phyloP scores from a whole-genome alignment of 2,329 filamentous ascomycete genomes.

The Dryadomyces quercivorus region DNA sequence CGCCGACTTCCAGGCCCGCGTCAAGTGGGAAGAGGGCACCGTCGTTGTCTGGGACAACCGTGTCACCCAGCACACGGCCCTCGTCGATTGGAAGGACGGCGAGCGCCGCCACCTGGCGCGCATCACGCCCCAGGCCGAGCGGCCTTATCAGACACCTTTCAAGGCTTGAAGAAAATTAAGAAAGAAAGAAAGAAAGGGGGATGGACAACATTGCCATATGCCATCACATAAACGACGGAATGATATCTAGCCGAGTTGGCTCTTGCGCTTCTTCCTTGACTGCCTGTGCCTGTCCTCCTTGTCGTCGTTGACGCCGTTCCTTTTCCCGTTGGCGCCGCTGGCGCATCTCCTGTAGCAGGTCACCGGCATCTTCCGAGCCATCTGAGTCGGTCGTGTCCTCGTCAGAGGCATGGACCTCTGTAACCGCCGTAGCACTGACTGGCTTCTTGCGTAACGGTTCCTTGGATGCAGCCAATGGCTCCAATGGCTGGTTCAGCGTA shows the following conservation, averaged over 20 bases:
- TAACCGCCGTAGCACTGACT: background rate
- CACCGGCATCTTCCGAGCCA: background rate
- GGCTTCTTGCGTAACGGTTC: background rate
- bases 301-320: background rate
- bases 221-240: conserved; percentile 5
- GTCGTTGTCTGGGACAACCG: conserved; percentile 84
- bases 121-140: conserved; percentile 73
- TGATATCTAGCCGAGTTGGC: background rate
- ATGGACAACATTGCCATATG: background rate
- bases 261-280: background rate
- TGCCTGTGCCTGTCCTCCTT: background rate
- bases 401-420: too few relatives aligned
- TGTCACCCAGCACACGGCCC: conserved; percentile 64
- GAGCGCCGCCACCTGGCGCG: conserved; percentile 68
- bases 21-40: conserved; percentile 69
- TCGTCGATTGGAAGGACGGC: conserved; percentile 72
- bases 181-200: too few relatives aligned
- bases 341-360: conserved; percentile 7
- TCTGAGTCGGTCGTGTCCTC: background rate
- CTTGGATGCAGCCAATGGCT: background rate
- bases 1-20: conserved; percentile 59
- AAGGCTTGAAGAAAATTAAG: conserved; percentile 12
- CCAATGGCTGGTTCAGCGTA: background rate
- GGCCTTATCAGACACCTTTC: conserved; percentile 59
- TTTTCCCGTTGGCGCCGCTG: conserved; percentile 7